Percentiles rank a stretch among this genome's conserved stretches.
phyloP scores from a whole-genome alignment of 2,329 filamentous ascomycete genomes.

The Cercospora sesami region DNA sequence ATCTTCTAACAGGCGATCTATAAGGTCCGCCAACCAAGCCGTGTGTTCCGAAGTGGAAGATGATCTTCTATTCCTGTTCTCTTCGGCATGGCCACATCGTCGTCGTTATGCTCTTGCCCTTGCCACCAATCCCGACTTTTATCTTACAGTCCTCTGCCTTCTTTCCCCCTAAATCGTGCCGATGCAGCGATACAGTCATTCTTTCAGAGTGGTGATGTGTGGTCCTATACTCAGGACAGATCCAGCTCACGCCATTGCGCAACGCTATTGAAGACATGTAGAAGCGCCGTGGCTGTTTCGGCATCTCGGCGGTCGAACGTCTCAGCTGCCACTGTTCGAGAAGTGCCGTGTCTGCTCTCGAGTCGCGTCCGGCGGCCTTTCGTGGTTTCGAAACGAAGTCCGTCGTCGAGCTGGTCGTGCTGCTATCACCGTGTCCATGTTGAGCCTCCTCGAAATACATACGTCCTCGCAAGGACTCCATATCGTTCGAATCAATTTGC shows the following conservation, averaged over 20 bases:
- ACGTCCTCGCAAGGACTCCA: neutral
- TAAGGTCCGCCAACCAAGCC: neutral
- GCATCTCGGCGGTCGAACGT: neutral
- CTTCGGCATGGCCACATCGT: neutral
- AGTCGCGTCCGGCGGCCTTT: neutral
- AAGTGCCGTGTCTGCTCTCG: neutral
- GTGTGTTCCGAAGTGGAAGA: neutral
- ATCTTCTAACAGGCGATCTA: neutral
- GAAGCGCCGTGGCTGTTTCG: neutral
- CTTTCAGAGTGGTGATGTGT: conserved; percentile 3
- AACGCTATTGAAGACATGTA: neutral
- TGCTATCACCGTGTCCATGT: neutral
- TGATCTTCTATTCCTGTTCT: neutral
- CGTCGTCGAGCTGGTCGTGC: neutral
- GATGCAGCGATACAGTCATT: no score
- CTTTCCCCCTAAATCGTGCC: neutral
- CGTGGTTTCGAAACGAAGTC: neutral
- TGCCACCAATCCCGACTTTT: neutral
- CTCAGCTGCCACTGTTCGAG: neutral
- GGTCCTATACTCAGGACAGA: neutral
- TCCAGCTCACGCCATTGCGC: neutral
- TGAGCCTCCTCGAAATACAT: neutral
- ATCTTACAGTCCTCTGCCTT: neutral
- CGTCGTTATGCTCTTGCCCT: neutral
- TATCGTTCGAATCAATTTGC: neutral